Base-by-base conservation (phyloP, 495 filamentous ascomycete species). In the Talaromyces stipitatus region DNA sequence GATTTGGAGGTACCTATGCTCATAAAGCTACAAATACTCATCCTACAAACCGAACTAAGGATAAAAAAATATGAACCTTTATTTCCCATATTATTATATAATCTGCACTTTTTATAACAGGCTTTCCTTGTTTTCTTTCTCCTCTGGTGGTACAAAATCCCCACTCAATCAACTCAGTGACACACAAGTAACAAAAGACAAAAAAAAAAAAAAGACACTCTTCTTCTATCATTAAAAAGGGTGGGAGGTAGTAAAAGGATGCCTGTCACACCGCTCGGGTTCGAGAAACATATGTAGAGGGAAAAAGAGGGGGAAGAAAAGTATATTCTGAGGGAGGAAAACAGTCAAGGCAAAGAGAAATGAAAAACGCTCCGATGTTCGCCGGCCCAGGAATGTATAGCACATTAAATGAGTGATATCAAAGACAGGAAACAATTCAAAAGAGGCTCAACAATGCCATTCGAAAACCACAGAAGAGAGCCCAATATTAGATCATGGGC, bases 381-480 rank as follows among this genome's bases (percentile, higher is more conserved):
- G 48, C 48, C 56, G 48, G 30, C 32, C 56, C 56, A 58, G 30
- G 24, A 26, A 52, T 58, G 47, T 58, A 52, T 55, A 55, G 38
- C 48, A 30, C 56, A 26, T 18, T 38, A 52, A 52, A 58, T 55
- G 48, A 58, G 56, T 52, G 56, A 51, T 51, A 58, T 52, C 23
- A 41, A 36, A 50, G 24, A 10, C 20, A 54, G 33, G 8, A 54
- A 52, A 30, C 16, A 16, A 52, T n/a, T 14, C 26, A 32, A n/a
- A 52, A 52, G 12, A n/a, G 43, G 43, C 43, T 47, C 2, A 24
- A 47, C 23, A 47, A 26, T 47, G 43, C 43, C 43, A 45, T 6
- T 23, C 48, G 30, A 48, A 48, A 48, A 18, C 22, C 8, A 48
- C 18, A 29, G 48, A 20, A 16, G 24, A 22, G 20, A 51, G 27